Evolutionary conservation across 345 rosid species (phyloP), one percentile per base, ranked within the genome.

Genomic region (Firmiana major): DNA sequence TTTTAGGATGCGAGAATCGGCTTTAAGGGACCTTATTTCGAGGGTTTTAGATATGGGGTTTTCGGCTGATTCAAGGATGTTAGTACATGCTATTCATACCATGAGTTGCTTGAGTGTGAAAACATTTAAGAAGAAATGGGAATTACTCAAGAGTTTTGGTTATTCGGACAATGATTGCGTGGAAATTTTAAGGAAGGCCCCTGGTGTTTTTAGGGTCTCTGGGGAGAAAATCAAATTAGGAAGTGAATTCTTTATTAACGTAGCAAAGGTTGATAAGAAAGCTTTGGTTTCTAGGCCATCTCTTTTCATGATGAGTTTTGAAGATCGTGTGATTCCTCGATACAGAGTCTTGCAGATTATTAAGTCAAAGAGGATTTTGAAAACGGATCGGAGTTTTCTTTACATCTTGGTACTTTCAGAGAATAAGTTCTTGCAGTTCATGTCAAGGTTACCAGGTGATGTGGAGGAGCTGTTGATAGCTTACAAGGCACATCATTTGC

Each of bases 261-360:
- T 28, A 40, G 9, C 77, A 42, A 75, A 70, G 70, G 54, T 79
- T 6, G 48, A 82, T 19, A 85, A 69, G 80, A 80, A 62, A 5
- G 74, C 26, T 22, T 63, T 87, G 49, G 71, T 84, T 10, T 21
- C 9, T 9, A n/a, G 60, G 2, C 88, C 86, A 0, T 1, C 17
- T 43, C 26, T 34, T 34, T 81, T 87, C 77, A 21, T 71, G 83
- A 9, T 11, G 2, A 85, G 80, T 36, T 22, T 86, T 26, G 85
- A 86, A 55, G 77, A 74, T 34, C 81, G 88, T 0, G 83, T 81
- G 66, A 24, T 84, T 53, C 80, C 88, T 69, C 81, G 87, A 59
- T 76, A 78, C 62, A 71, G 42, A 22, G 83, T 88, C 55, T 38
- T 81, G 73, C 70, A 84, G 75, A 66, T 84, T 24, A 3, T 86